Evolutionary conservation across 1,139 yeast genomes (phyloP), one percentile per base, ranked within the genome.

Genomic region (Candida dubliniensis): DNA sequence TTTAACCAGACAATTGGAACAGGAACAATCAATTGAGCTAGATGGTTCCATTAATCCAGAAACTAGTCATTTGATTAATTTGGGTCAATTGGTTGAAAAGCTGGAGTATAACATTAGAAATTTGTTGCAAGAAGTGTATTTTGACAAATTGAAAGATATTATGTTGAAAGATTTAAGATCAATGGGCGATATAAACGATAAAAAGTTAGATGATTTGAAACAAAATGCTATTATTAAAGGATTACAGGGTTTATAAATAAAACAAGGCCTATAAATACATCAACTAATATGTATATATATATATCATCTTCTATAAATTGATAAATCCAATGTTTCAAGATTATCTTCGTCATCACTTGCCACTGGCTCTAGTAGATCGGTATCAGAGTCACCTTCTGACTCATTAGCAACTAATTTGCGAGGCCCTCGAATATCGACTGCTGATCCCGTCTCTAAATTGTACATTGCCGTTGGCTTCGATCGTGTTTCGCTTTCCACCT

Each of bases 81-180:
- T 93, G 54, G 99, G 99, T 24, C 74, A 86, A 1, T 65, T 91
- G 57, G 79, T 93, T 25, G 99, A 93, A 65, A 96, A 89, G 52
- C 77, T 89, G 42, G 99, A 93, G 66, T 82, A 87, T 53, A 89
- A 86, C 61, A 74, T 93, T 69, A 79, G 99, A 64, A 88, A 87
- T 57, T 73, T 87, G 67, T 75, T 93, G 50, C 96, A 91, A 62
- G 96, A 89, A 51, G 98, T 93, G 25, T 93, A 93, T 63, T 93
- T 93, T 60, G 98, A 95, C 58, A 93, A 93, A 69, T 87, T 96
- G 31, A 83, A 88, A 59, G 97, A 91, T 60, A 84, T 91, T 42
- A 68, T 88, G 54, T 67, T 72, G 58, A 74, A 71, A 41, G 96
- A 87, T 59, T 71, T 88, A 55, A 75, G 96, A 57, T 75, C 84